Evolutionary conservation across 2,329 filamentous ascomycete genomes (phyloP), one percentile per base, ranked within the genome.

Genomic region (Pseudogymnoascus destructans): DNA sequence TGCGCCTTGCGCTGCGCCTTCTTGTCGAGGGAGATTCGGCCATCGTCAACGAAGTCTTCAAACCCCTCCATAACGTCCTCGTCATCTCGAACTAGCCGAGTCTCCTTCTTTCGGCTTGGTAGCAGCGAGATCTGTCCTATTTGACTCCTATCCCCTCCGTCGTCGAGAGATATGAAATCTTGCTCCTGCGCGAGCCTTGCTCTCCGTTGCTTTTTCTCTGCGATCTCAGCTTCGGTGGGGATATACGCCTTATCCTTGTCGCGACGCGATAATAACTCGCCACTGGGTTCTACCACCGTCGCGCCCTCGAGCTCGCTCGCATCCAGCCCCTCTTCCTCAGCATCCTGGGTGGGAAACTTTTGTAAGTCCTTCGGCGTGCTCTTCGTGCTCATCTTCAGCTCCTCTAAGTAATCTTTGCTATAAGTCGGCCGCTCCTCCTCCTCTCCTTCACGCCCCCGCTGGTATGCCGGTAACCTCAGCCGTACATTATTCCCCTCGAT

Each of bases 21-120:
- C 61, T 79, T 82, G 32, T 90, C 89, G 0, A 96, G 76, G 1
- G 87, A 81, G 8, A 96, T 80, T 6, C 82, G 81, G 7, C 87
- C 89, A 67, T 95, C 89, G 38, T 93, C 87, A 7, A 93, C 88
- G 65, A 88, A 95, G 58, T 92, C 86, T 61, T 97, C 92, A 65
- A 95, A 97, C 0, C 90, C 91, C 72, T 97, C 93, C 35, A 87
- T 88, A 0, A 96, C 79, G 66, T 97, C 89, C 68, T 97, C 92
- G 65, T 97, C 92, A 32, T 96, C 90, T 40, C 79, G 80, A 5
- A 90, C 79, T 1, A 97, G 78, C 1, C 92, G 80, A 5, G 86
- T 87, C 61, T 90, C 79, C 63, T 86, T 82, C 65, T 84, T 81
- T 63, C 81, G 81, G 15, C 74, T 72, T 57, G 76, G 73, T 2